phyloP scores from a whole-genome alignment of 257 asterid species.

The Solanum bulbocastanum region DNA sequence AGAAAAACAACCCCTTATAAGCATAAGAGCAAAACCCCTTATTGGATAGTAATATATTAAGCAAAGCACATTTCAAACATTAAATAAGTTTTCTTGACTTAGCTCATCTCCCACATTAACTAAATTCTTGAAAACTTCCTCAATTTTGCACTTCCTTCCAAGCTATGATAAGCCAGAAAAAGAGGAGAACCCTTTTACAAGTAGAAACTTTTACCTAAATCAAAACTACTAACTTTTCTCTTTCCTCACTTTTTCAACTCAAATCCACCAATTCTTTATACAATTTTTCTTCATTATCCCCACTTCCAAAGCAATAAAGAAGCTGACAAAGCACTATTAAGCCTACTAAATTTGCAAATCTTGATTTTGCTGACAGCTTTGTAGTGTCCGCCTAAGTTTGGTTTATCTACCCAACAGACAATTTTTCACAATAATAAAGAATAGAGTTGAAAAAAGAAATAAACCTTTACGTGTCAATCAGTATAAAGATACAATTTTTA shows the following conservation, averaged over 20 bases:
- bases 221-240: slow-evolving; percentile 23
- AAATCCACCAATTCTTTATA: background rate
- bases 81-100: background rate
- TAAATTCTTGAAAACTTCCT: slow-evolving; percentile 5
- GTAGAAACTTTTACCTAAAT: slow-evolving; percentile 35
- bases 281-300: background rate
- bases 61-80: background rate
- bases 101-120: slow-evolving; percentile 11
- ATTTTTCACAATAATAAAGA: background rate
- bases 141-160: slow-evolving; percentile 9
- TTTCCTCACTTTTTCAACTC: background rate
- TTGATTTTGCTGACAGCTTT: background rate
- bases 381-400: slow-evolving; percentile 55
- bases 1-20: background rate
- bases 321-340: background rate
- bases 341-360: background rate
- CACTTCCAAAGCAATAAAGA: background rate
- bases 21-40: background rate
- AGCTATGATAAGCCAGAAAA: slow-evolving; percentile 11
- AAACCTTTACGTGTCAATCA: slow-evolving; percentile 39
- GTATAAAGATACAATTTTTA: background rate
- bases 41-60: background rate
- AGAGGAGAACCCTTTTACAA: slow-evolving; percentile 5
- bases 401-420: slow-evolving; percentile 62
- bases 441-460: background rate